Evolutionary conservation across 177 flowering plant species (phyloP).

Genomic region (Vitis hybrid): DNA sequence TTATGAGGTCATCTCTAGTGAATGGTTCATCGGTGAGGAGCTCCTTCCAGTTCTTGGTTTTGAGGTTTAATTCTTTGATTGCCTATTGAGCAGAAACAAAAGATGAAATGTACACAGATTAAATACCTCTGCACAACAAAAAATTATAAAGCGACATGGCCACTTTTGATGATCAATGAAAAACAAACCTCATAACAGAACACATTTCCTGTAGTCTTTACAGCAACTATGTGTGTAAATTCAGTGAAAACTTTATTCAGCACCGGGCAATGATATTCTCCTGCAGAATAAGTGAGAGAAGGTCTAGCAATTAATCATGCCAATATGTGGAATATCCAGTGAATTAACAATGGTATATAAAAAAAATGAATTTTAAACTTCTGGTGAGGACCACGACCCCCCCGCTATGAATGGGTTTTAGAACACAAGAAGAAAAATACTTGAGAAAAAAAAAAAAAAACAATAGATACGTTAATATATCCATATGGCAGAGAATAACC

Average conservation of each 20-base stretch:
- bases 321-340: too few species aligned
- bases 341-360: too few species aligned
- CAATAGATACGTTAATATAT: too few species aligned
- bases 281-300: slow-evolving; percentile 30
- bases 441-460: too few species aligned
- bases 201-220: slow-evolving; percentile 94
- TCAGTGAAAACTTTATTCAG: slow-evolving; percentile 96
- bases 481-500: too few species aligned
- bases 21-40: slow-evolving; percentile 96
- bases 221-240: slow-evolving; percentile 94
- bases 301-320: background rate
- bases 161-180: background rate
- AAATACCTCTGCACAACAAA: too few species aligned
- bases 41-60: slow-evolving; percentile 97
- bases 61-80: slow-evolving; percentile 84
- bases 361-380: too few species aligned
- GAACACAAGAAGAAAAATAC: too few species aligned
- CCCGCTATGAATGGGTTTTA: too few species aligned
- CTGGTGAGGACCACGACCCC: too few species aligned
- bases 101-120: background rate
- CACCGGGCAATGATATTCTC: slow-evolving; percentile 95
- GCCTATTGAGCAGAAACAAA: slow-evolving; percentile 45
- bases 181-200: slow-evolving; percentile 86
- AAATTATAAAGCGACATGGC: background rate
- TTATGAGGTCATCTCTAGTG: slow-evolving; percentile 76